These are phyloP conservation scores for Alternaria sp. DNA, from an alignment of 2,329 filamentous ascomycete species.

Conservation along the genomic window DNA sequence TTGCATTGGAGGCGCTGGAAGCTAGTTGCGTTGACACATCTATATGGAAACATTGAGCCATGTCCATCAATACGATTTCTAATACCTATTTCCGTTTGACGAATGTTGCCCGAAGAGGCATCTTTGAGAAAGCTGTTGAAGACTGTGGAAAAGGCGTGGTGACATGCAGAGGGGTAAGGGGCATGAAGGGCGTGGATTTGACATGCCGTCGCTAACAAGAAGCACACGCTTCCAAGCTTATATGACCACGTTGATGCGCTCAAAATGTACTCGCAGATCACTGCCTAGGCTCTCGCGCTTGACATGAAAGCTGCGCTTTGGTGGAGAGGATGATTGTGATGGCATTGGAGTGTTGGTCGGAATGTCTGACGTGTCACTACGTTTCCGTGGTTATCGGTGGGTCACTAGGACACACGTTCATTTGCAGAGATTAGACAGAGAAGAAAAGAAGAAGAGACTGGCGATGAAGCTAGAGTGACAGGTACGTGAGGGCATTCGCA, in stretches of 20 bases:
- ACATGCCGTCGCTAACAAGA: neutral
- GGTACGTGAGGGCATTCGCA: neutral
- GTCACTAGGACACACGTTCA: neutral
- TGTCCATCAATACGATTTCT: neutral
- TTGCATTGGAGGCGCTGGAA: neutral
- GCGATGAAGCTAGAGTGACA: neutral
- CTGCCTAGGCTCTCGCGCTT: neutral
- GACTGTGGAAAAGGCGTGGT: neutral
- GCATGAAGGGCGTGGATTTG: conserved; percentile 3
- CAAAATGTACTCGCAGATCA: neutral
- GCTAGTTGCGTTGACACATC: neutral
- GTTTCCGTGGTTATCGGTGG: conserved; percentile 7
- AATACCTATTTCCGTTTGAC: neutral
- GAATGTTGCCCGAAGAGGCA: neutral
- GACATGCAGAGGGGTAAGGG: neutral
- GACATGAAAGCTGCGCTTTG: neutral
- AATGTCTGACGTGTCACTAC: neutral
- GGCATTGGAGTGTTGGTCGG: neutral
- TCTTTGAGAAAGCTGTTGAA: neutral
- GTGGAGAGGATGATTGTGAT: neutral
- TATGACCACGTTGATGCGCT: neutral
- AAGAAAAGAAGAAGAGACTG: neutral
- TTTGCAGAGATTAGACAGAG: neutral
- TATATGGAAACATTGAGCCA: neutral
- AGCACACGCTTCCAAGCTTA: neutral